Percentiles rank a stretch among this genome's conserved stretches.
These are phyloP conservation scores for Globomyces sp. DNA, from an alignment of 371 early-diverging fungal species.

Conservation along the genomic window DNA sequence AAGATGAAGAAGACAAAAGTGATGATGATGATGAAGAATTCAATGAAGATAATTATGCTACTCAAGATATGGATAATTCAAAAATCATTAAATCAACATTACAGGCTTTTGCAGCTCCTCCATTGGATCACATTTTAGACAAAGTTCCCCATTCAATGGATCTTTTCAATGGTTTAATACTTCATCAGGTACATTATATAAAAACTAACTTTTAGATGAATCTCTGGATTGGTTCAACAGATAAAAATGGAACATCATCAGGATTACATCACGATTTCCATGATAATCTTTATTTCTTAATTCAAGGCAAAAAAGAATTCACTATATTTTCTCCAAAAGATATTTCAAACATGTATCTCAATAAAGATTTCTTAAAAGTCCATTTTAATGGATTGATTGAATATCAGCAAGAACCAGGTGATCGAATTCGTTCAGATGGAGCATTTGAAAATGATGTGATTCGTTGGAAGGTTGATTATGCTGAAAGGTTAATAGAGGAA, in stretches of 20 bases:
- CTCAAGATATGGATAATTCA: background rate
- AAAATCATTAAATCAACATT: background rate
- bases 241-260: slow-evolving; percentile 31
- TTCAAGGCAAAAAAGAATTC: slow-evolving; percentile 37
- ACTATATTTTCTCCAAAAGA: slow-evolving; percentile 42
- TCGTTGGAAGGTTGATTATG: slow-evolving; percentile 24
- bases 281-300: slow-evolving; percentile 55
- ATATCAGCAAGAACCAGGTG: slow-evolving; percentile 20
- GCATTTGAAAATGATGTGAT: slow-evolving; percentile 39
- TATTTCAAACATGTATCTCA: slow-evolving; percentile 35
- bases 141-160: slow-evolving; percentile 6
- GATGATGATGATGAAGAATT: slow-evolving; percentile 15
- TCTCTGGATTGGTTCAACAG: slow-evolving; percentile 42
- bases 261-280: slow-evolving; percentile 55
- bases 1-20: slow-evolving; percentile 6
- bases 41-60: slow-evolving; percentile 12
- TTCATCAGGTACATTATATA: background rate
- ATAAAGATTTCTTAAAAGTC: slow-evolving; percentile 32
- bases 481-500: slow-evolving; percentile 19
- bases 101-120: slow-evolving; percentile 20
- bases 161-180: slow-evolving; percentile 26
- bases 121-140: slow-evolving; percentile 19
- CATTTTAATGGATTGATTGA: slow-evolving; percentile 41
- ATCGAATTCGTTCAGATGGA: slow-evolving; percentile 38
- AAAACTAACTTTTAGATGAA: slow-evolving; percentile 35